Evolutionary conservation across 2,329 filamentous ascomycete genomes (phyloP), one percentile per base, ranked within the genome.

Genomic region (Rutstroemia sydowiana): DNA sequence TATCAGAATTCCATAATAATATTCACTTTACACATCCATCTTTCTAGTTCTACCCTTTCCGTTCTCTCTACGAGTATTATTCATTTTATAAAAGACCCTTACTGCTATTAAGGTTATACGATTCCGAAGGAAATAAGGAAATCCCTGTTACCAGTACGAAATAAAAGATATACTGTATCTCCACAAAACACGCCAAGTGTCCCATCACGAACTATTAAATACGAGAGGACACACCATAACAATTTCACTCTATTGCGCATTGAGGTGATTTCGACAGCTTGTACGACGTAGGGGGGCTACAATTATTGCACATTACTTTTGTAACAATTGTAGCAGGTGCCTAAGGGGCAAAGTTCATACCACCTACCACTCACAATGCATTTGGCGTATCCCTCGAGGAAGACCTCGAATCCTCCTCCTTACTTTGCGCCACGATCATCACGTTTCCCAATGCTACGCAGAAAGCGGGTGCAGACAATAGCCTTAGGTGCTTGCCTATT

Each of bases 371-470:
- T 58, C 64, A 74, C 63, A 61, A 93, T 95, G 89, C 91, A 95
- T 69, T 90, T 92, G 75, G 89, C 91, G 58, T 84, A 95, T 63
- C 90, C 90, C 51, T 81, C 88, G 64, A 85, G 90, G 69, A 95
- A 92, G 72, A 82, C 79, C 65, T 92, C 87, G 59, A 82, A 85
- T 65, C 81, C 86, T 59, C 81, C 83, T 59, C 83, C 85, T 28
- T 92, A 88, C 70, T 30, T 39, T 47, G 76, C 77, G 58, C 75
- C 79, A 44, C 77, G 82, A 63, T 75, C 78, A 58, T 72, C 81
- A 64, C 71, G 75, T 60, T 68, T 78, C 57, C 68, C 80, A 44
- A 63, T 73, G 55, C 64, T 81, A 57, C 79, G 86, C 56, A 77
- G 81, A 60, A 81, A 77, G 63, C 81, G 85, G 59, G 64, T 85